A percentile compares a stretch with the other conserved stretches of the same genome.
These are phyloP conservation scores for Leptographium flavum DNA, from an alignment of 2,329 filamentous ascomycete genomes.

Conservation along the genomic window DNA sequence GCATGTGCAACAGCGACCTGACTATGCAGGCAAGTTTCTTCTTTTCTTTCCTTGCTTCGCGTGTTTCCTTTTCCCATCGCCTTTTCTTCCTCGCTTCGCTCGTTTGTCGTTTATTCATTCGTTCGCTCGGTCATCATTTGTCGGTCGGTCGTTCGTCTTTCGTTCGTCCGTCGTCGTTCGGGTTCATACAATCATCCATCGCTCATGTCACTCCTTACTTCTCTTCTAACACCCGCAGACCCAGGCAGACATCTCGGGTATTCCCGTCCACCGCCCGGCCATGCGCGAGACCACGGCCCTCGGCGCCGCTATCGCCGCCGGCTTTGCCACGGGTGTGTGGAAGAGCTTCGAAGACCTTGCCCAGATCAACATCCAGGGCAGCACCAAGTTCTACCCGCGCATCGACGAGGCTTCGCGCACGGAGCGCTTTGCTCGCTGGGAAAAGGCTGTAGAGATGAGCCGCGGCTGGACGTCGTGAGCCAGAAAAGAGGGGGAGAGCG, in stretches of 20 bases:
- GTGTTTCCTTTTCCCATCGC: no score
- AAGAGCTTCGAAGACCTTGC: slow-evolving; percentile 58
- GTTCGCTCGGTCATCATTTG: no score
- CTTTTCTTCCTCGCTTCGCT: background rate
- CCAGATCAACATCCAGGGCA: slow-evolving; percentile 55
- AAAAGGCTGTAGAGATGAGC: slow-evolving; percentile 44
- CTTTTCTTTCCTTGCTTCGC: background rate
- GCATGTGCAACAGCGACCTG: slow-evolving; percentile 76
- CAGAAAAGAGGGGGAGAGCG: background rate
- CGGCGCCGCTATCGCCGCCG: slow-evolving; percentile 78
- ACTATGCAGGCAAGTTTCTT: slow-evolving; percentile 53
- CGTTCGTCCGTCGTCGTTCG: no score
- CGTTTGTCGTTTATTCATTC: no score
- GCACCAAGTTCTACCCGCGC: slow-evolving; percentile 55
- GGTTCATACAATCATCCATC: no score
- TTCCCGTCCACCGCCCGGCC: slow-evolving; percentile 66
- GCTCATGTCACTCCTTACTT: no score
- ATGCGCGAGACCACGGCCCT: slow-evolving; percentile 89
- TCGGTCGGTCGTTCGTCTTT: no score
- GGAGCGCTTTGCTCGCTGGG: slow-evolving; percentile 36
- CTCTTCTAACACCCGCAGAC: slow-evolving; percentile 32
- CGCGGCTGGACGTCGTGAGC: slow-evolving; percentile 27
- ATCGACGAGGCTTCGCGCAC: slow-evolving; percentile 29
- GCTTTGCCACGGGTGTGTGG: slow-evolving; percentile 72
- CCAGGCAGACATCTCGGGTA: slow-evolving; percentile 71